Evolutionary conservation across 176 grass and related monocot genomes (phyloP).

Genomic region (Melocanna baccifera): DNA sequence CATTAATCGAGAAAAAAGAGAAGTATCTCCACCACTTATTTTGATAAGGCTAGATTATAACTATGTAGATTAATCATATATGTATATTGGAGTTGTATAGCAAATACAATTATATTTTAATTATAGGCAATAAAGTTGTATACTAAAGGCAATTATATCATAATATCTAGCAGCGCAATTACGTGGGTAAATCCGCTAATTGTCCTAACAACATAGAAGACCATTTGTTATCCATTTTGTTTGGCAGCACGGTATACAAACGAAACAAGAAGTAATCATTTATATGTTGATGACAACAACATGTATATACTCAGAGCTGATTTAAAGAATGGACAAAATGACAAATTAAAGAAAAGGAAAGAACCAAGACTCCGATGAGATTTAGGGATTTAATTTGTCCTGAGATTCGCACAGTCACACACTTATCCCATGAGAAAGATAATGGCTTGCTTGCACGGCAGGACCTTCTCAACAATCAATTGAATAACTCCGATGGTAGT

Average conservation of each 20-base stretch:
- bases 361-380: not conserved
- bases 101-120: too few species aligned
- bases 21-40: too few species aligned
- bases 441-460: constrained; percentile 50
- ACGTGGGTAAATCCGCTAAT: not conserved
- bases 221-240: constrained; percentile 30
- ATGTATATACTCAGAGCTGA: not conserved
- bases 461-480: not conserved
- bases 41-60: too few species aligned
- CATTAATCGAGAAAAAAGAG: too few species aligned
- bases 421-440: constrained; percentile 25
- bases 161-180: too few species aligned
- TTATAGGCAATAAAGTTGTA: too few species aligned
- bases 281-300: constrained; percentile 5
- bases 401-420: not conserved
- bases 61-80: too few species aligned
- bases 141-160: too few species aligned
- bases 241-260: constrained; percentile 24
- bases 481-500: constrained; percentile 5
- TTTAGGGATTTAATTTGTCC: not conserved
- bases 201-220: not conserved
- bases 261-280: not conserved
- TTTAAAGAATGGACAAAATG: not conserved
- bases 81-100: too few species aligned
- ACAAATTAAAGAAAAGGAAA: not conserved